Evolutionary conservation across 2,329 filamentous ascomycete genomes (phyloP), one percentile per base, ranked within the genome.

Genomic region (Fusarium subglutinans): DNA sequence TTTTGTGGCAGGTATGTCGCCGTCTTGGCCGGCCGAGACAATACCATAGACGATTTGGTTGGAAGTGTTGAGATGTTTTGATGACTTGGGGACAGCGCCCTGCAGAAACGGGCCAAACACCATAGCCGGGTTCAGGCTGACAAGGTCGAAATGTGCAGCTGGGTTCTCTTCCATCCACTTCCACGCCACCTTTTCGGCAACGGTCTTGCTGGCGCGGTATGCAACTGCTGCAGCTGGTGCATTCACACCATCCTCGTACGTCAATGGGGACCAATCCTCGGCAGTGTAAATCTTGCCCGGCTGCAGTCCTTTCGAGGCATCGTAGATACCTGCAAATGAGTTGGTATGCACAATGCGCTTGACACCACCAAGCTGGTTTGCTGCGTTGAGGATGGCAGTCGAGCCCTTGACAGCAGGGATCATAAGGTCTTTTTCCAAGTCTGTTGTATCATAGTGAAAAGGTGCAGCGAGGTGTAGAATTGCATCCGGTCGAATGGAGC

Each of bases 311-410:
- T 66, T 66, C 0, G 64, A 44, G 4, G 64, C 64, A 26, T 66
- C 64, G 9, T 66, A 66, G 18, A 66, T 66, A 3, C 64, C 64
- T 13, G 64, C 64, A 24, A 66, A 66, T 1, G 64, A 66, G 9
- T 66, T 66, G 35, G 64, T 66, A 12, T 66, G 64, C 2, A 66
- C 64, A 17, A 66, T 47, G 2, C 63, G 59, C 8, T 47, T 64
- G 10, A 66, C 47, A 11, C 40, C 20, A 1, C 59, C 59, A 14
- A 64, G 18, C 8, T 55, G 26, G 4, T 44, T 28, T 0, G 63
- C 63, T 26, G 40, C 47, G 18, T 35, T 64, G 10, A 66, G 63
- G 20, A 66, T 55, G 26, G 63, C 63, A 6, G 59, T 66, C 17
- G 59, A 66, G 2, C 63, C 63, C 20, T 53, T 64, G 11, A 66